A percentile compares a stretch with the other conserved stretches of the same genome.
Evolutionary conservation across 1,284 basidiomycete genomes (phyloP).

Genomic region (Retiboletus flavoniger): DNA sequence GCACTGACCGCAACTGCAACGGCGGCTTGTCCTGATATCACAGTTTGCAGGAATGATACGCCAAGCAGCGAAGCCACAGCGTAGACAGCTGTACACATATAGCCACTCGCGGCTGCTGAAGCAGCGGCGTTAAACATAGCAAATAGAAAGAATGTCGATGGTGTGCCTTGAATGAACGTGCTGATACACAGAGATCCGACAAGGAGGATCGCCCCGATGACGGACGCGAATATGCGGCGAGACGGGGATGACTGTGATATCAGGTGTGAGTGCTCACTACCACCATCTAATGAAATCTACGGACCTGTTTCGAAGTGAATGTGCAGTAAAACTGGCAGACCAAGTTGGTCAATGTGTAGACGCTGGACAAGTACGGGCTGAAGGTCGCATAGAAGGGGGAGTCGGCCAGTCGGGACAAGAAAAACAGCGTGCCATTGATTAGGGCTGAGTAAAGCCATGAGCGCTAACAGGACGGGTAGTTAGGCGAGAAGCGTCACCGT

Average conservation of each 20-base stretch:
- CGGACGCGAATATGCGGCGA: slow-evolving; percentile 45
- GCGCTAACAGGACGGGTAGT: not conserved
- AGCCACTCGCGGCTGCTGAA: slow-evolving; percentile 60
- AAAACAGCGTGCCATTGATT: slow-evolving; percentile 76
- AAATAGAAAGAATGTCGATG: slow-evolving; percentile 61
- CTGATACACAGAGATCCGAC: slow-evolving; percentile 56
- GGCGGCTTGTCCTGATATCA: slow-evolving; percentile 76
- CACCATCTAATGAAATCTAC: slow-evolving; percentile 23
- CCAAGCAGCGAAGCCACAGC: slow-evolving; percentile 75
- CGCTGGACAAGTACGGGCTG: slow-evolving; percentile 65
- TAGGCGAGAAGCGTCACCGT: slow-evolving; percentile 48
- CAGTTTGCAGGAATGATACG: slow-evolving; percentile 60
- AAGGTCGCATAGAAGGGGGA: slow-evolving; percentile 60
- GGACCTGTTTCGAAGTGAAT: slow-evolving; percentile 60
- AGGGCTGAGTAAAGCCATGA: slow-evolving; percentile 45
- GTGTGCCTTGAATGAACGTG: slow-evolving; percentile 55
- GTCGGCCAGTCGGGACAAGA: slow-evolving; percentile 59
- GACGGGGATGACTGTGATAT: slow-evolving; percentile 45
- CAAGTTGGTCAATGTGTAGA: slow-evolving; percentile 65
- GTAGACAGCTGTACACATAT: slow-evolving; percentile 67
- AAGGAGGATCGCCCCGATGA: slow-evolving; percentile 46
- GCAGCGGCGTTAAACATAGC: slow-evolving; percentile 56
- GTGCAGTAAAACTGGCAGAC: slow-evolving; percentile 72
- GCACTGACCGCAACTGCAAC: slow-evolving; percentile 71
- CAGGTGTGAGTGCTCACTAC: slow-evolving; percentile 31